These are phyloP conservation scores for Fomitopsis betulina DNA, from an alignment of 1,284 basidiomycete species.

Conservation along the genomic window DNA sequence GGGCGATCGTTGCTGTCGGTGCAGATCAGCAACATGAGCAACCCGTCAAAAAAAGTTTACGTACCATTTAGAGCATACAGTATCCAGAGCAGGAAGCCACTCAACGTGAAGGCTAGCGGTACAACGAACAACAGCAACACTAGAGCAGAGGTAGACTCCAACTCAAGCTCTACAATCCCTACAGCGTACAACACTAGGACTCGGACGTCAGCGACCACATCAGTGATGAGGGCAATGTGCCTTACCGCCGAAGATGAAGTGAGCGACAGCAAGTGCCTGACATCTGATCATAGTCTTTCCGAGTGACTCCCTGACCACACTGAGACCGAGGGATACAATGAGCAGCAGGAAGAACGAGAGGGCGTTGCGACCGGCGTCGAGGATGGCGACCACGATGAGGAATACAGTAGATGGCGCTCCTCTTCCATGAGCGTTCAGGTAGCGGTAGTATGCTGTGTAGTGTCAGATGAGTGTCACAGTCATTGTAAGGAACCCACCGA, in stretches of 20 bases:
- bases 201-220: neutral
- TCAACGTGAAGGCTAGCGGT: constrained; percentile 90
- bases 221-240: constrained; percentile 1
- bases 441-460: constrained; percentile 72
- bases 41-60: constrained; percentile 13
- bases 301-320: constrained; percentile 78
- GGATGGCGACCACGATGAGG: constrained; percentile 86
- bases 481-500: constrained; percentile 44
- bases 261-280: constrained; percentile 71
- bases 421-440: constrained; percentile 85
- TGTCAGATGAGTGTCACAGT: neutral
- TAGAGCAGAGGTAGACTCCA: constrained; percentile 83
- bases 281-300: constrained; percentile 79
- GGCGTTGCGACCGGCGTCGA: constrained; percentile 92
- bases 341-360: constrained; percentile 94
- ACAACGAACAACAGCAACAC: constrained; percentile 84
- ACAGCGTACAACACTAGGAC: constrained; percentile 80
- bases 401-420: constrained; percentile 75
- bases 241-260: constrained; percentile 92
- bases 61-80: constrained; percentile 83
- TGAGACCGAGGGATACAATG: constrained; percentile 85
- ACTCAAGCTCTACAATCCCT: constrained; percentile 87
- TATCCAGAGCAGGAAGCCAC: constrained; percentile 94
- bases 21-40: constrained; percentile 5
- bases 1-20: constrained; percentile 71